Base-by-base conservation (phyloP, 345 rosid genomes). In the Mangifera indica region DNA sequence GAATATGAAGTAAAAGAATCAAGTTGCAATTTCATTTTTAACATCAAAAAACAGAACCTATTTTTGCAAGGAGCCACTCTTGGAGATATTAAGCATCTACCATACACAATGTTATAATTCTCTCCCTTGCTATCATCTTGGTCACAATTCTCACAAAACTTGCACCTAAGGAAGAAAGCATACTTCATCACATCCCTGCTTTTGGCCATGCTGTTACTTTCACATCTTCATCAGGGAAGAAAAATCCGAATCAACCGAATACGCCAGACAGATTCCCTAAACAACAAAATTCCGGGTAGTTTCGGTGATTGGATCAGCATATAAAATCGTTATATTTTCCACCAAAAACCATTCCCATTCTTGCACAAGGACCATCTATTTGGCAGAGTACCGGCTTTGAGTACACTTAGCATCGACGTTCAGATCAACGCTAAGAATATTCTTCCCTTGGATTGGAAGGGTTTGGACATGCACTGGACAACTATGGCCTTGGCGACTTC, bases 361-460 rank as follows among this genome's bases (percentile, higher is more conserved):
- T 45, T 17, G 14, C 45, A 62, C 17, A 26, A 8, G 70, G 37
- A 29, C 11, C 0, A 17, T 62, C 82, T 91, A 92, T 74, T 94
- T 94, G 22, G 93, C 97, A 57, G 92, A 80, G 70, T 92, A 94
- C 98, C 98, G 90, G 77, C 86, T 90, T 73, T 83, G 86, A 37
- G 98, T 98, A 80, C 93, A 90, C 80, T 92, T 92, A 12, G 99
- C 98, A 71, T 89, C 98, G 42, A 92, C 98, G 4, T 92, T 69
- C 48, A 92, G 78, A 60, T 87, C 96, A 24, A 92, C 98, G 15
- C 79, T 84, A 29, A 94, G 98, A 75, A 87, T 63, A 64, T 92
- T 92, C 85, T 63, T 70, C 63, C 95, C 97, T 11, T 84, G 67
- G 32, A 95, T 11, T 84, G 67, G 32, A 95, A 95, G 71, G 98